These are phyloP conservation scores for Moringa oleifera DNA, from an alignment of 345 rosid genomes.

Conservation along the genomic window DNA sequence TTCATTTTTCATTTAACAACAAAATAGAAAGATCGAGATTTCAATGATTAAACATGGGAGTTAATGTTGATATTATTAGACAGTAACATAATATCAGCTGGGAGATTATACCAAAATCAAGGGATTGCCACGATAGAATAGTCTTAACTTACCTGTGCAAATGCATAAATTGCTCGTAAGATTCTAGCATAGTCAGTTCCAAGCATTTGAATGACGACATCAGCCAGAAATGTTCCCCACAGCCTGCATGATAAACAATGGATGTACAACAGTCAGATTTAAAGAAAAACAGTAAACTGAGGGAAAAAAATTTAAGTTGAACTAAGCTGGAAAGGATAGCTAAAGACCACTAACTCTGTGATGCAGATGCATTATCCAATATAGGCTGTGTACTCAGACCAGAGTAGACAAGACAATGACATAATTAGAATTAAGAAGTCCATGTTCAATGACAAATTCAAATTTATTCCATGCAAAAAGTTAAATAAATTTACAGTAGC, in stretches of 20 bases:
- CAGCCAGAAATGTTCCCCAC: constrained; percentile 96
- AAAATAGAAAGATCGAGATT: background rate
- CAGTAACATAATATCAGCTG: background rate
- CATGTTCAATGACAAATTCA: background rate
- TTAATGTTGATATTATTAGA: background rate
- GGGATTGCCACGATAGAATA: background rate
- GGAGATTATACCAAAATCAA: background rate
- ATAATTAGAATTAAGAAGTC: background rate
- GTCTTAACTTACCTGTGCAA: constrained; percentile 73
- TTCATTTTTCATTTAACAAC: background rate
- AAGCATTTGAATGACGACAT: constrained; percentile 93
- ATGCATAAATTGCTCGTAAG: constrained; percentile 81
- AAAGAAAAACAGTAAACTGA: background rate
- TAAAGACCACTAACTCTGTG: background rate
- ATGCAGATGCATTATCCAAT: background rate
- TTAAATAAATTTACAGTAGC: too few relatives aligned
- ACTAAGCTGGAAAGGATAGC: background rate
- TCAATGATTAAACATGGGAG: background rate
- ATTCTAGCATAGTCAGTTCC: constrained; percentile 97
- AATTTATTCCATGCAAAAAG: background rate
- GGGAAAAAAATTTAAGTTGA: background rate
- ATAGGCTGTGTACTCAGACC: background rate
- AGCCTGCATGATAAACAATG: constrained; percentile 39
- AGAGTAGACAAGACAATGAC: background rate
- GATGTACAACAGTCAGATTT: background rate